Base-by-base conservation (phyloP, 768 basidiomycete genomes). In the Neoboletus subvelutipes region DNA sequence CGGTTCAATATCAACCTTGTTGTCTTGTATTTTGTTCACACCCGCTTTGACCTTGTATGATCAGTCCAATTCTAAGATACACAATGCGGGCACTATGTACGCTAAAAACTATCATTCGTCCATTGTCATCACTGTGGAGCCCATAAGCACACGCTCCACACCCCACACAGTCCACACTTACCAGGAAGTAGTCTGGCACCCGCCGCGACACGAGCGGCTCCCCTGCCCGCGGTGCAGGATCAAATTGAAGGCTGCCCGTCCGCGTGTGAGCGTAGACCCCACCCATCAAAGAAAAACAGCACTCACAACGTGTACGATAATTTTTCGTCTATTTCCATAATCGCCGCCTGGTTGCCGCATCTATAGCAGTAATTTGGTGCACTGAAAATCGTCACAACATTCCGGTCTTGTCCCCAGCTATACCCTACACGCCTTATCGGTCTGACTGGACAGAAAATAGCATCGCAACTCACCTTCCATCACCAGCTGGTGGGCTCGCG, bases 321-420 rank as follows among this genome's bases (percentile, higher is more conserved):
- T 82, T 94, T 94, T 85, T 94, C 92, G 76, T 99, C 97, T 74
- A 99, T 97, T 75, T 99, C 97, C 87, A 99, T 96, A 73, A 99
- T 99, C 49, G 97, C 97, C 54, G 97, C 97, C 70, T 98, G 97
- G 74, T 99, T 99, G 52, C 97, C 97, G 72, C 97, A 99, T 72
- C 97, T 83, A 80, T 99, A 99, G 77, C 96, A 99, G 76, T 98
- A 99, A 77, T 99, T 99, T 42, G 97, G 97, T 64, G 97, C 97
- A 62, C 95, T 98, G 81, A 98, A 99, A 71, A 99, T 98, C 42
- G 96, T 99, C 63, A 99, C 96, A 24, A 99, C 96, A 72, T 98
- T 98, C 75, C 94, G 85, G 77, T 98, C 96, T 77, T 98, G 96
- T 57, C 94, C 94, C 96, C 96, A 98, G 72, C 94, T 97, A 73